Percentiles rank a stretch among this genome's conserved stretches.
phyloP scores from a whole-genome alignment of 78 protist species.

The Chrysochromulina parva region DNA sequence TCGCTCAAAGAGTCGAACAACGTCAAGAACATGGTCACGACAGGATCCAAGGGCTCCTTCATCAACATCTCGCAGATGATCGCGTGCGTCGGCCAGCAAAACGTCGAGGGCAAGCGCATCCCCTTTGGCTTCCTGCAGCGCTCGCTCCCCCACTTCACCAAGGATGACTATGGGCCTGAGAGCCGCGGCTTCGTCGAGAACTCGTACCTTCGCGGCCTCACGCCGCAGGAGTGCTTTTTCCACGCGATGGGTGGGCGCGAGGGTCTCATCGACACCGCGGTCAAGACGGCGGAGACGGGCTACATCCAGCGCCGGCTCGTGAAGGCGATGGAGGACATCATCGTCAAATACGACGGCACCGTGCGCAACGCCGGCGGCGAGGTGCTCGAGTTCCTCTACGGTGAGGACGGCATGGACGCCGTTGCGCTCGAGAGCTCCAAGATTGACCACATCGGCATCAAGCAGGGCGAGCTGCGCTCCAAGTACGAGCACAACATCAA shows the following conservation, averaged over 20 bases:
- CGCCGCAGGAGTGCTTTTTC: slow-evolving; percentile 94
- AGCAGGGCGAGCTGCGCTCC: neutral
- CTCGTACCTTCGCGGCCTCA: slow-evolving; percentile 93
- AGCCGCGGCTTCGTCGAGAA: slow-evolving; percentile 95
- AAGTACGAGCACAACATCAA: neutral
- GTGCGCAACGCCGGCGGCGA: slow-evolving; percentile 94
- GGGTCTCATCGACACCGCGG: slow-evolving; percentile 97
- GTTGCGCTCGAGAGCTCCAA: slow-evolving; percentile 65
- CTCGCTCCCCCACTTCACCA: slow-evolving; percentile 98
- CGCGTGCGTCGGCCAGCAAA: slow-evolving; percentile 99
- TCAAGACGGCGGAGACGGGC: slow-evolving; percentile 99
- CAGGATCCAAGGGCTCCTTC: slow-evolving; percentile 98
- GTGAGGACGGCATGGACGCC: slow-evolving; percentile 93
- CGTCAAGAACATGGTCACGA: slow-evolving; percentile 90
- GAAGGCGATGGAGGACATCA: slow-evolving; percentile 94
- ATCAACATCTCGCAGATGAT: slow-evolving; percentile 98
- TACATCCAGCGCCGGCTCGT: slow-evolving; percentile 94
- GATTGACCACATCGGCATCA: slow-evolving; percentile 4
- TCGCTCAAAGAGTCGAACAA: slow-evolving; percentile 68
- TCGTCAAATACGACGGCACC: slow-evolving; percentile 89
- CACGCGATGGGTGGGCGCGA: slow-evolving; percentile 99
- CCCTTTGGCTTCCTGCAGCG: slow-evolving; percentile 95
- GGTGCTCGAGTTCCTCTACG: slow-evolving; percentile 84
- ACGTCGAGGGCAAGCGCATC: slow-evolving; percentile 99
- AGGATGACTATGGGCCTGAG: slow-evolving; percentile 64